Evolutionary conservation across 106 monocot genomes (phyloP).

Genomic region (Alisma plantagoaquatica): DNA sequence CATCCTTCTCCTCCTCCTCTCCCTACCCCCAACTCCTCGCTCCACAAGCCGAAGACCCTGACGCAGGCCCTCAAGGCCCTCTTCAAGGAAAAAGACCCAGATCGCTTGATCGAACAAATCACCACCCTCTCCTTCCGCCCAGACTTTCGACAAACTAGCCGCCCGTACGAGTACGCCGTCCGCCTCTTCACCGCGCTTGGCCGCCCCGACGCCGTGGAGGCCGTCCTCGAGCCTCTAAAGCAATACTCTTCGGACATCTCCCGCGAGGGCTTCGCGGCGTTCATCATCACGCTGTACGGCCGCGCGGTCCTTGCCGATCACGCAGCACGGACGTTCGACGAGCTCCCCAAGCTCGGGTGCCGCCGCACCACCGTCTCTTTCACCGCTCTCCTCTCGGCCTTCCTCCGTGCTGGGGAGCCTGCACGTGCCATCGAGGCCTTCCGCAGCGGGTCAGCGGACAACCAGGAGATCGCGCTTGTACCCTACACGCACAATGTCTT

Average conservation of each 20-base stretch:
- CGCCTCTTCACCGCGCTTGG: slow-evolving; percentile 16
- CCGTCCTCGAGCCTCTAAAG: slow-evolving; percentile 46
- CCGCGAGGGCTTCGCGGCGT: slow-evolving; percentile 52
- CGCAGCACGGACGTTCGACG: slow-evolving; percentile 20
- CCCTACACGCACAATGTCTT: slow-evolving; percentile 42
- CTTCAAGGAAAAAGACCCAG: slow-evolving; percentile 21
- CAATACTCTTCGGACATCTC: slow-evolving; percentile 19
- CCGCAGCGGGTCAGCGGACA: slow-evolving; percentile 9
- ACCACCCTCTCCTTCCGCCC: slow-evolving; percentile 8
- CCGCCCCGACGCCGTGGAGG: slow-evolving; percentile 32
- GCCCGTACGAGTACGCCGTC: slow-evolving; percentile 28
- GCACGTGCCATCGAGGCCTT: slow-evolving; percentile 12
- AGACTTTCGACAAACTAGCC: slow-evolving; percentile 30
- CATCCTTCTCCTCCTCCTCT: too few relatives aligned
- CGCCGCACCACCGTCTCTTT: slow-evolving; percentile 28
- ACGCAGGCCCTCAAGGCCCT: too few relatives aligned
- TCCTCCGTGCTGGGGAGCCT: slow-evolving; percentile 11
- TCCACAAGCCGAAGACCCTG: too few relatives aligned
- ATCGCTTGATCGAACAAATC: slow-evolving; percentile 27
- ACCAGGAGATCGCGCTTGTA: slow-evolving; percentile 15
- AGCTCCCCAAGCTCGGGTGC: slow-evolving; percentile 20
- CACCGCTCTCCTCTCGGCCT: slow-evolving; percentile 40
- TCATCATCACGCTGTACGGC: slow-evolving; percentile 46
- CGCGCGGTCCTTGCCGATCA: slow-evolving; percentile 27
- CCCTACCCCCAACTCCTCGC: too few relatives aligned